Conservation (phyloP, 2,329 filamentous ascomycete genomes). For the Akanthomyces muscarius region DNA sequence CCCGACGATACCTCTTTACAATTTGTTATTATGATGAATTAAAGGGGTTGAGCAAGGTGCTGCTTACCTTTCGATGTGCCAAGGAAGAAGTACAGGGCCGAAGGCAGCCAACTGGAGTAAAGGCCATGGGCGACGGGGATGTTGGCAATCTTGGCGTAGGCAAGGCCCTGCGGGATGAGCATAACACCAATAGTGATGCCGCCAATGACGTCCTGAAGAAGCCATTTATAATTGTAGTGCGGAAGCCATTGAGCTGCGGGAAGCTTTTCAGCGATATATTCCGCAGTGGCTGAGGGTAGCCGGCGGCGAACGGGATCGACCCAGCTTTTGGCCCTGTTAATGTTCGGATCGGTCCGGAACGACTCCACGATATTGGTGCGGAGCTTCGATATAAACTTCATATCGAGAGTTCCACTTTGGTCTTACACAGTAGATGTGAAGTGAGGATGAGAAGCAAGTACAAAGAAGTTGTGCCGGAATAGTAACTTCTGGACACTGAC, state of each 20-base stretch:
- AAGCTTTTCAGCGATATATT: conserved; percentile 57
- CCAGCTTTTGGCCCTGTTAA: conserved; percentile 26
- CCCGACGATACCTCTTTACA: conserved; percentile 55
- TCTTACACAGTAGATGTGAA: neutral
- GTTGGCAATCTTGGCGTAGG: conserved; percentile 58
- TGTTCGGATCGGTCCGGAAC: conserved; percentile 26
- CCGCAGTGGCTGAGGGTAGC: conserved; percentile 49
- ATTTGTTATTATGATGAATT: neutral
- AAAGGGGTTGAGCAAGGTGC: neutral
- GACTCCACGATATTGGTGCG: conserved; percentile 22
- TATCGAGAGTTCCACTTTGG: conserved; percentile 9
- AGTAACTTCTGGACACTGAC: neutral
- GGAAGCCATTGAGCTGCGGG: conserved; percentile 62
- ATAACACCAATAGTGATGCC: conserved; percentile 58
- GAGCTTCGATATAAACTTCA: conserved; percentile 22
- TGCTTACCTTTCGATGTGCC: conserved; percentile 56
- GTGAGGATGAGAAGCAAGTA: neutral
- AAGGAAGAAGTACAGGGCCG: conserved; percentile 55
- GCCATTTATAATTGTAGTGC: conserved; percentile 56
- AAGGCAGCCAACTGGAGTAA: conserved; percentile 57
- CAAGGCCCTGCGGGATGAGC: conserved; percentile 58
- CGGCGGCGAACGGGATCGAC: conserved; percentile 22
- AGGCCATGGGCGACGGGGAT: conserved; percentile 59
- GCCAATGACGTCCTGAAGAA: conserved; percentile 58
- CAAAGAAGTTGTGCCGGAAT: neutral